Conservation (phyloP, 2,329 filamentous ascomycete species). For the Pseudogymnoascus sp. region DNA sequence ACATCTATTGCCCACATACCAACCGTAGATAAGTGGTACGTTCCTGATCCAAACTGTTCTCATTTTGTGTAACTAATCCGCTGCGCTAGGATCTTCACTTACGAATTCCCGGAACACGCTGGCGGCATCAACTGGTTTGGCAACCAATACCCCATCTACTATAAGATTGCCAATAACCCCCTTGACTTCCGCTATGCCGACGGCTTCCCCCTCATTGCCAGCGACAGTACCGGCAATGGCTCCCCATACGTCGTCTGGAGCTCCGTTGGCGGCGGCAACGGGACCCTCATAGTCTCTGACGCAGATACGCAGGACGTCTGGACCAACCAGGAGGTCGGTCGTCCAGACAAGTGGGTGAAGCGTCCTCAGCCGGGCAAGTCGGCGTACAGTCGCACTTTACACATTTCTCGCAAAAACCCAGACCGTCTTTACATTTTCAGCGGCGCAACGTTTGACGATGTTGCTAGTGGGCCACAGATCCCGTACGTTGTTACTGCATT, state of each 20-base stretch:
- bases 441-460: conserved; percentile 11
- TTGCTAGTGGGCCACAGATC: background rate
- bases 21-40: conserved; percentile 28
- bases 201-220: background rate
- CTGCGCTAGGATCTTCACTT: conserved; percentile 34
- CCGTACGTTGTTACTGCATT: background rate
- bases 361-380: conserved; percentile 20
- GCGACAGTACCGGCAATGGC: background rate
- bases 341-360: conserved; percentile 22
- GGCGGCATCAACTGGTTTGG: background rate
- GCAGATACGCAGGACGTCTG: conserved; percentile 21
- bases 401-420: conserved; percentile 18
- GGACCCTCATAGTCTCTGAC: conserved; percentile 24
- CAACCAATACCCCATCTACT: conserved; percentile 35
- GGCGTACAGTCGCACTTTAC: conserved; percentile 24
- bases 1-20: conserved; percentile 43
- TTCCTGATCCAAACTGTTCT: conserved; percentile 45
- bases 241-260: conserved; percentile 14
- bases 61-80: background rate
- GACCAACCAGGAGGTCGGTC: conserved; percentile 23
- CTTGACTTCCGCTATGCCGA: background rate
- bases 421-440: conserved; percentile 25
- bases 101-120: conserved; percentile 38
- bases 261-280: conserved; percentile 22
- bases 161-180: background rate